Evolutionary conservation across 148 eudicot genomes (phyloP).

Genomic region (Camellia lanceoleosa): DNA sequence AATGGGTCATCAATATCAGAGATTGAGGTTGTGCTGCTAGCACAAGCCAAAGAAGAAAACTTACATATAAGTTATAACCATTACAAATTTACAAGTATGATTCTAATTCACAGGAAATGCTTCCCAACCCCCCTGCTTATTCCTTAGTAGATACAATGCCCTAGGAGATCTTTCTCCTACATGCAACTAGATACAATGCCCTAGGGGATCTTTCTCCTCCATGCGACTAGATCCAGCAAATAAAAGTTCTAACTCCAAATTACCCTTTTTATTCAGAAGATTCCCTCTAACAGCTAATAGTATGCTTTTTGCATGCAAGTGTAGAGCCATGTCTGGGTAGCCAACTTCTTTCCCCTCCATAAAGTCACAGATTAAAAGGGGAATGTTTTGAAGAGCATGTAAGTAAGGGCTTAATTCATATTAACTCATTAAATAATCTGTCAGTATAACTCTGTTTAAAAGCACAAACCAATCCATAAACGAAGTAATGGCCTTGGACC

Average conservation of each 20-base stretch:
- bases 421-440: neutral
- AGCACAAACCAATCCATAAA: neutral
- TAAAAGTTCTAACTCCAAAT: constrained; percentile 1
- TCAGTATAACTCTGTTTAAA: neutral
- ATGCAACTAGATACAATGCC: neutral
- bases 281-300: neutral
- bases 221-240: constrained; percentile 5
- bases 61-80: neutral
- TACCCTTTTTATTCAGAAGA: neutral
- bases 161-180: constrained; percentile 1
- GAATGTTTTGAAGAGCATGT: neutral
- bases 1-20: too few relatives aligned
- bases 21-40: too few relatives aligned
- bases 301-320: neutral
- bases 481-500: constrained; percentile 7
- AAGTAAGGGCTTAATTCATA: neutral
- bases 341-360: neutral
- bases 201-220: constrained; percentile 1
- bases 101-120: neutral
- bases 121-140: neutral
- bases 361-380: neutral
- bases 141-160: neutral
- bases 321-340: neutral
- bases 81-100: neutral
- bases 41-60: too few relatives aligned